Evolutionary conservation across 2,329 filamentous ascomycete species (phyloP).

Genomic region (Elsinoe necatrix): DNA sequence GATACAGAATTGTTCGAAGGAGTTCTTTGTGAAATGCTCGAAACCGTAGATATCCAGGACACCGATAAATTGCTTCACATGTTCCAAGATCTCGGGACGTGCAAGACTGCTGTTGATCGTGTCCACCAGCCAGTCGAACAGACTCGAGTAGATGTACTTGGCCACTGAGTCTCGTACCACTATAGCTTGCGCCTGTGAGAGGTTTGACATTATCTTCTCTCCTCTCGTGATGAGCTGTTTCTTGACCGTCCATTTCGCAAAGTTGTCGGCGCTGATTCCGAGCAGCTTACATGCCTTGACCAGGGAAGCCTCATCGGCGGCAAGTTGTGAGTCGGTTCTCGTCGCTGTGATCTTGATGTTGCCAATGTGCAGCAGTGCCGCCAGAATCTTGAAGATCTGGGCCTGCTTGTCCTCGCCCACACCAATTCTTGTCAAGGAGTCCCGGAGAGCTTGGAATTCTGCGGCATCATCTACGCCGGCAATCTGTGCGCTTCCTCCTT

Average conservation of each 20-base stretch:
- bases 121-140: constrained; percentile 99
- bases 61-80: constrained; percentile 86
- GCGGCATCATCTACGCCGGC: constrained; percentile 93
- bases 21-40: constrained; percentile 99
- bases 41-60: constrained; percentile 99
- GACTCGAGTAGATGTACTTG: constrained; percentile 95
- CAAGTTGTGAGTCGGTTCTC: constrained; percentile 75
- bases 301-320: constrained; percentile 71
- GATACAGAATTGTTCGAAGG: constrained; percentile 99
- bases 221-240: constrained; percentile 94
- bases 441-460: constrained; percentile 82
- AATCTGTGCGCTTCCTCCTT: constrained; percentile 82
- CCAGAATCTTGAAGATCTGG: constrained; percentile 83
- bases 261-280: constrained; percentile 76
- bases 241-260: constrained; percentile 98
- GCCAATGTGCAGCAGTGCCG: constrained; percentile 84
- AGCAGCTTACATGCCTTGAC: constrained; percentile 74
- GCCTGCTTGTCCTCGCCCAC: constrained; percentile 65
- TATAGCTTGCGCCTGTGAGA: constrained; percentile 84
- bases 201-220: constrained; percentile 93
- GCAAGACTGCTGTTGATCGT: constrained; percentile 88
- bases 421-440: constrained; percentile 80
- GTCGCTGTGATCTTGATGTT: constrained; percentile 94
- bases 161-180: constrained; percentile 96
- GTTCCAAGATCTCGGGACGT: constrained; percentile 73